These are phyloP conservation scores for Fremontodendron californicum DNA, from an alignment of 345 rosid species.

Conservation along the genomic window DNA sequence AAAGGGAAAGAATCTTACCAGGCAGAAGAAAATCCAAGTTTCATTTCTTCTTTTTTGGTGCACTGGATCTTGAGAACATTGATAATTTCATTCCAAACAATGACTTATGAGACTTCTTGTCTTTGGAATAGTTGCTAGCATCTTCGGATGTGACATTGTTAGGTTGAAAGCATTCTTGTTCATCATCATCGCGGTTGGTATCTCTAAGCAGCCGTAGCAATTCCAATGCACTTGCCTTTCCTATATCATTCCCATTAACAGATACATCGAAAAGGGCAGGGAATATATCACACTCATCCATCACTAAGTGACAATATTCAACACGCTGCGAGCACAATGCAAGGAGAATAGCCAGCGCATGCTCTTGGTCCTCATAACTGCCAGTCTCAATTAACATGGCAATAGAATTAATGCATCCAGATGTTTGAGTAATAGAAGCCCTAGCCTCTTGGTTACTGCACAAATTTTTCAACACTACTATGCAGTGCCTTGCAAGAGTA, in stretches of 20 bases:
- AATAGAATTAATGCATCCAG: constrained; percentile 55
- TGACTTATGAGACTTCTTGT: constrained; percentile 38
- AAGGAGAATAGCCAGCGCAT: constrained; percentile 40
- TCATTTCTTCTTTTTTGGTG: constrained; percentile 40
- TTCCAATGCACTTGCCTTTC: constrained; percentile 51
- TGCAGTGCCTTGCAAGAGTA: constrained; percentile 37
- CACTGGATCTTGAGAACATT: constrained; percentile 17
- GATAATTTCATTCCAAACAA: constrained; percentile 31
- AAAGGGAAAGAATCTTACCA: constrained; percentile 23
- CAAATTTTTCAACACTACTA: constrained; percentile 46
- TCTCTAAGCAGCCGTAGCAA: constrained; percentile 65
- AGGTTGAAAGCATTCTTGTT: constrained; percentile 21
- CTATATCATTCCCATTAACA: constrained; percentile 59
- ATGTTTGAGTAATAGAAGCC: constrained; percentile 48
- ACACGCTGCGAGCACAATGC: constrained; percentile 35
- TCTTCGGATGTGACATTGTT: constrained; percentile 17
- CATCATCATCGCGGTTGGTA: constrained; percentile 11
- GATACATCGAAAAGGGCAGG: constrained; percentile 49
- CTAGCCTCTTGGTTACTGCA: constrained; percentile 50
- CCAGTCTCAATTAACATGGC: constrained; percentile 57
- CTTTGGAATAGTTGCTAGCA: constrained; percentile 12
- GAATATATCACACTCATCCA: constrained; percentile 54
- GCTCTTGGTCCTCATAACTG: constrained; percentile 61
- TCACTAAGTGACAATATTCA: constrained; percentile 51
- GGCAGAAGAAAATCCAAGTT: constrained; percentile 2